Evolutionary conservation across 1,139 yeast genomes (phyloP), one percentile per base, ranked within the genome.

Genomic region (Yamadazyma blattariae): DNA sequence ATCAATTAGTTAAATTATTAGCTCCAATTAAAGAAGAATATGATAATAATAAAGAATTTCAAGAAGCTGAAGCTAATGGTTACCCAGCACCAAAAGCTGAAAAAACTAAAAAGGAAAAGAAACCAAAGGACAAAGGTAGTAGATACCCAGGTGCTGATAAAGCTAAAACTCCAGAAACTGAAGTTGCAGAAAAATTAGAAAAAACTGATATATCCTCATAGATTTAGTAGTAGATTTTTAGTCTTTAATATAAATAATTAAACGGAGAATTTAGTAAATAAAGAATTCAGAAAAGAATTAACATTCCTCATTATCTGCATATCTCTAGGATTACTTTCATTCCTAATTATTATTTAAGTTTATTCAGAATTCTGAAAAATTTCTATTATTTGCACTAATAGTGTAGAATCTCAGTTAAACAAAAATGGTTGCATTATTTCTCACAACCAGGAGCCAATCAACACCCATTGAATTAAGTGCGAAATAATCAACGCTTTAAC

Each of bases 1-100:
- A 82, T 49, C 84, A 82, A 34, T 83, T 94, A 53, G 84, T 87
- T 57, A 78, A 61, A 31, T 71, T 94, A 40, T 74, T 94, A 51
- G 90, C 78, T 11, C 98, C 98, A 37, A 79, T 94, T 40, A 82
- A 90, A 58, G 79, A 77, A 40, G 89, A 77, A 39, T 87, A 69
- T 54, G 73, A 65, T 16, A 60, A 64, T 27, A 76, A 71, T 54
- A 67, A 74, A 31, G 96, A 85, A 47, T 89, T 86, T 67, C 85
- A 79, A 61, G 84, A 78, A 41, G 79, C 90, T 27, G 79, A 76
- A 54, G 71, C 64, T 16, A 75, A 79, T 51, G 98, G 97, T 31
- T 94, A 94, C 70, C 96, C 97, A 34, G 83, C 75, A 3, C 8
- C 13, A 6, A 87, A 77, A 21, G 77, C 67, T 20, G 74, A 72